Percentiles rank a stretch among this genome's conserved stretches.
phyloP scores from a whole-genome alignment of 164 flowering plant genomes.

The Nymphaea colorata region DNA sequence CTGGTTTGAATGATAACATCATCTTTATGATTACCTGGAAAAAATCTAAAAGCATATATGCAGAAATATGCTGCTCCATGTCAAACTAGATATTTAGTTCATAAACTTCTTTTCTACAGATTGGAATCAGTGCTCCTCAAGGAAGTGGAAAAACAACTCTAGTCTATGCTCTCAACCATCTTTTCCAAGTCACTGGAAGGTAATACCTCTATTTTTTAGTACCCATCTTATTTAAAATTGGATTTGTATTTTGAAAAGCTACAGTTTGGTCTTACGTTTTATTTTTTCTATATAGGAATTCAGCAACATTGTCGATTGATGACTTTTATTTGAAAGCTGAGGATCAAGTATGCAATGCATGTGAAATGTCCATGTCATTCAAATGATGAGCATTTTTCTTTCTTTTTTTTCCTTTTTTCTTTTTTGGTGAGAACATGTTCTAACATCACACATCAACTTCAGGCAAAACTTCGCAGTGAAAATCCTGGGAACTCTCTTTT shows the following conservation, averaged over 20 bases:
- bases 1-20: too few species aligned
- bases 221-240: neutral
- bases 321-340: slow-evolving; percentile 91
- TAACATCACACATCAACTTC: slow-evolving; percentile 2
- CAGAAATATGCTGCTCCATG: too few species aligned
- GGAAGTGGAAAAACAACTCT: slow-evolving; percentile 99
- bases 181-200: slow-evolving; percentile 64
- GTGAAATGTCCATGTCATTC: too few species aligned
- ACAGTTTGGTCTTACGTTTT: too few species aligned
- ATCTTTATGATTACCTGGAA: too few species aligned
- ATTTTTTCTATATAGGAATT: slow-evolving; percentile 32
- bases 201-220: slow-evolving; percentile 7
- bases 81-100: too few species aligned
- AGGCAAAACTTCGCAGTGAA: slow-evolving; percentile 68
- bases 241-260: too few species aligned
- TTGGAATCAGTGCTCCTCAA: slow-evolving; percentile 99
- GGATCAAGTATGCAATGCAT: slow-evolving; percentile 48
- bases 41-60: too few species aligned
- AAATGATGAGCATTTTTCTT: neutral
- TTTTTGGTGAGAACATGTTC: neutral
- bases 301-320: slow-evolving; percentile 87
- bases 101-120: slow-evolving; percentile 28
- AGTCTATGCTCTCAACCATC: slow-evolving; percentile 76
- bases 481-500: slow-evolving; percentile 80
- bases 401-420: neutral